Evolutionary conservation across 2,329 filamentous ascomycete genomes (phyloP), one percentile per base, ranked within the genome.

Genomic region (Didymella lethalis): DNA sequence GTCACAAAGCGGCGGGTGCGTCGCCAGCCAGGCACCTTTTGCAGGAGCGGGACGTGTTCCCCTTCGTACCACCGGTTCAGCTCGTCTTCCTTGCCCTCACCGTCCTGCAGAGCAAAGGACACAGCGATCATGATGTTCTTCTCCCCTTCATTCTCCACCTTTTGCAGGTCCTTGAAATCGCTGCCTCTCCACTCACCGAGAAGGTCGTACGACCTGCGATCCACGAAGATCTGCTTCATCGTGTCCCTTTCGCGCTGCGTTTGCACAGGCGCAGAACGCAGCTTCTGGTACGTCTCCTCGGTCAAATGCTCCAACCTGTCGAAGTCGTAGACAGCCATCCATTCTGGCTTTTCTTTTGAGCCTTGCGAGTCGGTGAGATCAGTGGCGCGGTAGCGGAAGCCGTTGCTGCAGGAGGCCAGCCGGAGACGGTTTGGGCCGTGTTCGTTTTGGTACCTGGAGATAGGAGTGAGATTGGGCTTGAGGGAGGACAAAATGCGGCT

Each of bases 361-460:
- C 62, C 72, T 32, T 46, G 57, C 10, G 60, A 56, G 12, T 50
- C 57, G 23, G 69, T 70, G 48, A 81, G 79, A 74, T 94, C 90
- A 16, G 80, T 85, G 8, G 90, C 89, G 26, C 83, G 84, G 79
- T 93, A 96, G 43, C 92, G 89, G 67, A 95, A 88, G 58, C 92
- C 92, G 75, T 92, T 95, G 66, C 80, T 75, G 73, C 93, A 88
- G 68, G 90, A 88, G 4, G 90, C 86, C 14, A 96, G 80, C 48
- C 91, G 89, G 7, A 96, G 85, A 47, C 92, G 89, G 16, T 88
- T 86, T 18, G 92, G 92, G 53, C 92, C 92, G 79, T 96, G 92
- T 80, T 96, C 92, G 77, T 93, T 95, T 81, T 96, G 93, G 82
- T 96, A 96, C 71, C 71, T 74, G 43, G 20, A 28, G 8, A 40